Conservation (phyloP, 2,329 filamentous ascomycete species). For the Emmonsiellopsis sp. region DNA sequence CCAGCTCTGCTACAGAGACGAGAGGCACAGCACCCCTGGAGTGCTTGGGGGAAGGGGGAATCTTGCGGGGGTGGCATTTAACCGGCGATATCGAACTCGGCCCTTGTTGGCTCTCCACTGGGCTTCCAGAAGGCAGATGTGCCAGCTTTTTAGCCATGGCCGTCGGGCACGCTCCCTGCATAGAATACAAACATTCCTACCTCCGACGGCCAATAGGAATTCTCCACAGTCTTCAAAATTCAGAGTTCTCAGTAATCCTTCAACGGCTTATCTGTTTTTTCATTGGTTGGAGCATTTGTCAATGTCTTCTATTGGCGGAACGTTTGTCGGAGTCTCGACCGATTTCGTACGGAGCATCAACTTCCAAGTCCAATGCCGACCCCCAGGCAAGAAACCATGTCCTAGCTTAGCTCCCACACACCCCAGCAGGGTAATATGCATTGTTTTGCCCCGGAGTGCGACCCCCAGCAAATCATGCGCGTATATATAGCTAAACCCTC, state of each 20-base stretch:
- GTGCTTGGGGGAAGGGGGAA: no score
- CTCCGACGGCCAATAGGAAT: no score
- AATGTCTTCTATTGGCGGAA: no score
- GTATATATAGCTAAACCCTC: background rate
- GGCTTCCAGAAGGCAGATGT: background rate
- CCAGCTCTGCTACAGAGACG: no score
- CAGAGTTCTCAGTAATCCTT: no score
- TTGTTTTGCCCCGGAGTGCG: background rate
- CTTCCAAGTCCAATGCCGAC: no score
- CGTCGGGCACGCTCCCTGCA: background rate
- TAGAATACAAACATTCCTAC: background rate
- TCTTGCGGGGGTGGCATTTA: background rate
- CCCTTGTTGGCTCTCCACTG: background rate
- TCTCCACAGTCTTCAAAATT: no score
- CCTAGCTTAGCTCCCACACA: background rate
- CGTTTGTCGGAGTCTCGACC: no score
- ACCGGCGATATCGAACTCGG: background rate
- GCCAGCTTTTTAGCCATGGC: background rate
- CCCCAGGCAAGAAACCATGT: background rate
- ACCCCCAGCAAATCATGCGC: background rate
- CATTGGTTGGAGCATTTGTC: no score
- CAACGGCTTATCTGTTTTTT: no score
- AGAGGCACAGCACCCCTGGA: no score
- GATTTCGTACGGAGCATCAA: no score
- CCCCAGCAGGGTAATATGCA: background rate